Conservation (phyloP, 805 yeast genomes). For the Myxozyma lipomycoides region DNA sequence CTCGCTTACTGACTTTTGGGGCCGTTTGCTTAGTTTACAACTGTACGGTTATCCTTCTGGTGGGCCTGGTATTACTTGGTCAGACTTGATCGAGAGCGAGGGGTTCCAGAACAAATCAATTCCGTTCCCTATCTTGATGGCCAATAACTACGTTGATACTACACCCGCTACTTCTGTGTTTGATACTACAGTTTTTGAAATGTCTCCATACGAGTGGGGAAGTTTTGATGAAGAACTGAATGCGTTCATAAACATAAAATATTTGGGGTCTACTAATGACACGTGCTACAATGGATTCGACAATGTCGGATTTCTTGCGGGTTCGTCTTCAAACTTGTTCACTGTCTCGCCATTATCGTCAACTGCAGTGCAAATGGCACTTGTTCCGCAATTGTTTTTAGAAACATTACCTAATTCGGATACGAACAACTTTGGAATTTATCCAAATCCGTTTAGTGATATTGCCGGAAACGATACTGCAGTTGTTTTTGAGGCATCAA, state of each 20-base stretch:
- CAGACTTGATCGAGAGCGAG: slow-evolving; percentile 55
- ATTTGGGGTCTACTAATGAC: slow-evolving; percentile 62
- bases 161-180: slow-evolving; percentile 53
- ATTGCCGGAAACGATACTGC: slow-evolving; percentile 36
- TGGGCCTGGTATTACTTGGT: slow-evolving; percentile 59
- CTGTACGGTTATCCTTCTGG: slow-evolving; percentile 59
- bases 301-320: slow-evolving; percentile 68
- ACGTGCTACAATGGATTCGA: slow-evolving; percentile 65
- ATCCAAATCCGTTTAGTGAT: slow-evolving; percentile 68
- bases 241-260: slow-evolving; percentile 63
- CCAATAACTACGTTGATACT: slow-evolving; percentile 40
- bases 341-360: slow-evolving; percentile 25
- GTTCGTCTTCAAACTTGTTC: slow-evolving; percentile 51
- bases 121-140: slow-evolving; percentile 69
- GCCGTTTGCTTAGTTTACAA: slow-evolving; percentile 67
- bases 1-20: slow-evolving; percentile 79
- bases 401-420: slow-evolving; percentile 40
- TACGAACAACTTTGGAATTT: slow-evolving; percentile 56
- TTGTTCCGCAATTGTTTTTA: slow-evolving; percentile 31
- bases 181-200: slow-evolving; percentile 55
- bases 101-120: slow-evolving; percentile 57
- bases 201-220: slow-evolving; percentile 67
- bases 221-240: slow-evolving; percentile 78
- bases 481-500: not conserved
- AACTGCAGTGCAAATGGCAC: slow-evolving; percentile 7